Conservation (phyloP, 2,329 filamentous ascomycete species). For the Cercospora sp. region DNA sequence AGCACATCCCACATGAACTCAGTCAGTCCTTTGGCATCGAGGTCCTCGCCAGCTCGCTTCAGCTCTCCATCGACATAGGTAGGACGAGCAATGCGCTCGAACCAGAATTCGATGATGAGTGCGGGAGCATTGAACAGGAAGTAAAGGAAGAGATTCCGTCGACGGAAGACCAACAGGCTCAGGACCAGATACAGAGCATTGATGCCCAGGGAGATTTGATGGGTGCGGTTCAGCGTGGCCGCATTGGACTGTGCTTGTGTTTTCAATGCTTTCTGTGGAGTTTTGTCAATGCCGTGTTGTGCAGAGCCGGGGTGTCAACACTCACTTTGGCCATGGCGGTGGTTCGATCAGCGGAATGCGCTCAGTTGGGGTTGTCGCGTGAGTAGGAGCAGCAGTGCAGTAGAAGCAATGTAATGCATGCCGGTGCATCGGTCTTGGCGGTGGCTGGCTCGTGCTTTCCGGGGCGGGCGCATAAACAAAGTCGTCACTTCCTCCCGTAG, state of each 20-base stretch:
- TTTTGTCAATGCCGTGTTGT: not conserved
- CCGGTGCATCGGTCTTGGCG: not conserved
- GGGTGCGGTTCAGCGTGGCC: conserved; percentile 75
- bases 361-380: not conserved
- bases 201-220: conserved; percentile 70
- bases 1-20: conserved; percentile 98
- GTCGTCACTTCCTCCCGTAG: conserved; percentile 5
- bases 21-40: conserved; percentile 82
- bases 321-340: conserved; percentile 34
- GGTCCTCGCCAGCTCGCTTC: conserved; percentile 78
- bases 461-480: conserved; percentile 2
- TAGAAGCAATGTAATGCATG: not conserved
- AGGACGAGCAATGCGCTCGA: conserved; percentile 82
- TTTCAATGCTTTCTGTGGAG: conserved; percentile 53
- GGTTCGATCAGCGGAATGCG: not conserved
- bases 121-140: conserved; percentile 71
- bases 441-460: conserved; percentile 2
- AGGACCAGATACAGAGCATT: conserved; percentile 75
- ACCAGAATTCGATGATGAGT: conserved; percentile 77
- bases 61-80: conserved; percentile 67
- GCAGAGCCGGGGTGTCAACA: not conserved
- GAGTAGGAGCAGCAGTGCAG: not conserved
- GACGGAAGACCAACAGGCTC: conserved; percentile 61
- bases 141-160: conserved; percentile 62
- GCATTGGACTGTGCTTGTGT: conserved; percentile 64